These are phyloP conservation scores for Pseudocercospora ulei DNA, from an alignment of 2,329 filamentous ascomycete genomes.

Conservation along the genomic window DNA sequence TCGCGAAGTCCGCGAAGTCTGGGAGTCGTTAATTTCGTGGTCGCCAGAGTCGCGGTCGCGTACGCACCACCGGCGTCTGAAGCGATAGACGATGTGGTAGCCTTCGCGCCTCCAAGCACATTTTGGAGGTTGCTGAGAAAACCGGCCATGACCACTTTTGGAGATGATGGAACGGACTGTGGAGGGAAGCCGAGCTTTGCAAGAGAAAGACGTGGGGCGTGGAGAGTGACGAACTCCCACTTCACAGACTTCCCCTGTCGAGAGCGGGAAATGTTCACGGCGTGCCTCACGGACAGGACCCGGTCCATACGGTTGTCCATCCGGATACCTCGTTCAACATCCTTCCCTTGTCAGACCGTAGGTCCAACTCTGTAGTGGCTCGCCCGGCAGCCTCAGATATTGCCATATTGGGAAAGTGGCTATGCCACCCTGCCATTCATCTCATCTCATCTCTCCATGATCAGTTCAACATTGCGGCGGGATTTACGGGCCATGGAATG, in stretches of 20 bases:
- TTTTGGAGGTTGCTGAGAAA: conserved; percentile 60
- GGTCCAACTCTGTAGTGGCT: background rate
- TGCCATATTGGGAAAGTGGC: conserved; percentile 13
- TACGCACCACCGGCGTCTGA: conserved; percentile 19
- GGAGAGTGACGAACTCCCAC: no score
- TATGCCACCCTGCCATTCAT: conserved; percentile 4
- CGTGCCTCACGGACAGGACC: no score
- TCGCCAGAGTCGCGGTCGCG: conserved; percentile 2
- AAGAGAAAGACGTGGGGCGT: no score
- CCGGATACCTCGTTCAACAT: background rate
- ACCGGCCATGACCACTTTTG: conserved; percentile 38
- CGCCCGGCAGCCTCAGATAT: background rate
- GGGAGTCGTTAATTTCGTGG: conserved; percentile 18
- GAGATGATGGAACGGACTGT: background rate
- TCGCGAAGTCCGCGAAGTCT: conserved; percentile 95
- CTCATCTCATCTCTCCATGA: background rate
- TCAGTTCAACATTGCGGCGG: conserved; percentile 26
- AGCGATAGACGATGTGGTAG: conserved; percentile 39
- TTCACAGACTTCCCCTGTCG: no score
- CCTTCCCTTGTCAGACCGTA: background rate
- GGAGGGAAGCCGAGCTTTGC: no score
- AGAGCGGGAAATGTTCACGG: no score
- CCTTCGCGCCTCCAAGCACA: conserved; percentile 59
- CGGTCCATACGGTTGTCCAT: background rate
- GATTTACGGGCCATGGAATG: conserved; percentile 60